A percentile compares a stretch with the other conserved stretches of the same genome.
These are phyloP conservation scores for Picea sitchensis DNA, from an alignment of 75 land plant genomes.

Conservation along the genomic window DNA sequence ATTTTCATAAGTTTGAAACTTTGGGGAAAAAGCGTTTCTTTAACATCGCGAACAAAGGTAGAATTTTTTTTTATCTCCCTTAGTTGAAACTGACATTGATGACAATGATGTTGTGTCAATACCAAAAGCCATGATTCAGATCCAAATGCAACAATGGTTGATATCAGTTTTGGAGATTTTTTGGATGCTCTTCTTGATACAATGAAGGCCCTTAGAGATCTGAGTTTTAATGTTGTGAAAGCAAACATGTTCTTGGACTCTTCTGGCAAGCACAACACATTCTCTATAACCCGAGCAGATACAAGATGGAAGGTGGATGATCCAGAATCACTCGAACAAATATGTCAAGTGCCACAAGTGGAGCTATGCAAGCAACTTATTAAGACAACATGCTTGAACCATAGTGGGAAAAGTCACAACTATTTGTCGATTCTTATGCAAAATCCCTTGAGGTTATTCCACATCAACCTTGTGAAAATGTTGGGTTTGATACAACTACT, in stretches of 20 bases:
- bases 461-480: constrained; percentile 47
- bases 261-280: constrained; percentile 76
- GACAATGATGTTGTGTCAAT: constrained; percentile 47
- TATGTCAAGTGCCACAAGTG: too few relatives aligned
- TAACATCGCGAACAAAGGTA: too few relatives aligned
- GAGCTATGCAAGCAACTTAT: too few relatives aligned
- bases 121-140: constrained; percentile 91
- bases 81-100: neutral
- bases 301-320: too few relatives aligned
- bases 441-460: constrained; percentile 51
- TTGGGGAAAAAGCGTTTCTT: too few relatives aligned
- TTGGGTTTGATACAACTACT: constrained; percentile 37
- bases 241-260: constrained; percentile 70
- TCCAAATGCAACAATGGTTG: constrained; percentile 85
- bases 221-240: constrained; percentile 87
- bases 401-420: constrained; percentile 23
- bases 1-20: too few relatives aligned
- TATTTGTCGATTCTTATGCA: constrained; percentile 45
- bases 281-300: constrained; percentile 65
- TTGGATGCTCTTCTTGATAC: constrained; percentile 92
- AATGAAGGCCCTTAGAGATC: constrained; percentile 79
- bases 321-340: too few relatives aligned
- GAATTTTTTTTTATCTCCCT: too few relatives aligned
- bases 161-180: constrained; percentile 92
- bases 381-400: too few relatives aligned